Evolutionary conservation across 2,329 filamentous ascomycete genomes (phyloP).

Genomic region (Aspergillus tanneri): DNA sequence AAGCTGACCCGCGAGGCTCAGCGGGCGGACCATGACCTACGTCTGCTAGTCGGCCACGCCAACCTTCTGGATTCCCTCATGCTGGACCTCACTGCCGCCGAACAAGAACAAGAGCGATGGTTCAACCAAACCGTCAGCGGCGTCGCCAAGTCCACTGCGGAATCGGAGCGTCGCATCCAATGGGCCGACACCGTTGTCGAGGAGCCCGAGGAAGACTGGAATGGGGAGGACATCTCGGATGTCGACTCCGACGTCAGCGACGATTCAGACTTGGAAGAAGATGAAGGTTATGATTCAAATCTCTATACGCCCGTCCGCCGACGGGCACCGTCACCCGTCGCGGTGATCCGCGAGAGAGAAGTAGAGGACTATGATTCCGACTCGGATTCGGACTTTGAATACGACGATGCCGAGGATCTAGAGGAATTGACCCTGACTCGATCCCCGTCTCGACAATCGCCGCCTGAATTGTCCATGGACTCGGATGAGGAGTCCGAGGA

Average conservation of each 20-base stretch:
- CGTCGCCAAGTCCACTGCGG: slow-evolving; percentile 53
- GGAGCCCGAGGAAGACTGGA: slow-evolving; percentile 69
- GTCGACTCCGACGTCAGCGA: slow-evolving; percentile 57
- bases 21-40: slow-evolving; percentile 88
- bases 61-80: slow-evolving; percentile 96
- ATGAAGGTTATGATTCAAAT: slow-evolving; percentile 42
- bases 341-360: slow-evolving; percentile 31
- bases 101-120: slow-evolving; percentile 94
- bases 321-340: slow-evolving; percentile 33
- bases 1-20: slow-evolving; percentile 94
- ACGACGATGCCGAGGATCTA: slow-evolving; percentile 60
- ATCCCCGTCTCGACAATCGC: slow-evolving; percentile 64
- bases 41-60: slow-evolving; percentile 93
- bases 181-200: slow-evolving; percentile 80
- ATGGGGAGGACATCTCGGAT: slow-evolving; percentile 62
- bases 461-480: slow-evolving; percentile 70
- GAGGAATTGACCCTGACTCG: slow-evolving; percentile 66
- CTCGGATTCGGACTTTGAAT: slow-evolving; percentile 58
- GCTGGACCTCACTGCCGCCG: slow-evolving; percentile 86
- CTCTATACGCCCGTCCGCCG: slow-evolving; percentile 29
- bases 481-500: slow-evolving; percentile 67
- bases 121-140: slow-evolving; percentile 93
- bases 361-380: slow-evolving; percentile 35
- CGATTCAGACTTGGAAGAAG: slow-evolving; percentile 50
- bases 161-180: slow-evolving; percentile 72